These are phyloP conservation scores for Leccinellum rugosiceps DNA, from an alignment of 768 basidiomycete species.

Conservation along the genomic window DNA sequence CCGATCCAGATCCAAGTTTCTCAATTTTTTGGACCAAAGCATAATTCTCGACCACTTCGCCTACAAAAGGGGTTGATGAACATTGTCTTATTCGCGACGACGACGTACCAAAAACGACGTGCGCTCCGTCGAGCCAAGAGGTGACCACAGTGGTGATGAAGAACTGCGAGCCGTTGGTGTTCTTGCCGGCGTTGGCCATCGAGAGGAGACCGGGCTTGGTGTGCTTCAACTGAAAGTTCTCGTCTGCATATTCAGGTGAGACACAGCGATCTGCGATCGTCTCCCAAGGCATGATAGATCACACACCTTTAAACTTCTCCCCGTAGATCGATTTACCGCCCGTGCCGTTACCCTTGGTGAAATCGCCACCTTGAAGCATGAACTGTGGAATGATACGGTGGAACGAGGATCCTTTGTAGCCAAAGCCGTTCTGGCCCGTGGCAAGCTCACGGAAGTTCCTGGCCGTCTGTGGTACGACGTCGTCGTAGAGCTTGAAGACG, in stretches of 20 bases:
- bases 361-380: conserved; percentile 93
- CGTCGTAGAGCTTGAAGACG: conserved; percentile 84
- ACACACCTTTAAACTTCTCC: conserved; percentile 57
- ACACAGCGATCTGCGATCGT: background rate
- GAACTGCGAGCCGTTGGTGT: conserved; percentile 91
- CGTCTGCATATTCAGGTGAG: conserved; percentile 49
- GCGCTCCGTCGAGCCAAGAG: conserved; percentile 9
- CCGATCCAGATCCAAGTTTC: background rate
- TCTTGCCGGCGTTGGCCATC: conserved; percentile 77
- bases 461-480: conserved; percentile 69
- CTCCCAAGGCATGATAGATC: background rate
- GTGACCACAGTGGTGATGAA: conserved; percentile 85
- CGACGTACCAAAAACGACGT: conserved; percentile 17
- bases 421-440: conserved; percentile 69
- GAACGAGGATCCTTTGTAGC: conserved; percentile 67
- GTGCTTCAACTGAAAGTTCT: conserved; percentile 82
- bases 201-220: conserved; percentile 63
- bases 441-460: conserved; percentile 88
- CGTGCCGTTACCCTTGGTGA: conserved; percentile 64
- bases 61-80: background rate
- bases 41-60: conserved; percentile 3
- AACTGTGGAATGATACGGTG: conserved; percentile 84
- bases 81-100: background rate
- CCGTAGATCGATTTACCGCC: conserved; percentile 83
- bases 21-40: background rate